A percentile compares a stretch with the other conserved stretches of the same genome.
These are phyloP conservation scores for Urtica urens DNA, from an alignment of 306 rosid species.

Conservation along the genomic window DNA sequence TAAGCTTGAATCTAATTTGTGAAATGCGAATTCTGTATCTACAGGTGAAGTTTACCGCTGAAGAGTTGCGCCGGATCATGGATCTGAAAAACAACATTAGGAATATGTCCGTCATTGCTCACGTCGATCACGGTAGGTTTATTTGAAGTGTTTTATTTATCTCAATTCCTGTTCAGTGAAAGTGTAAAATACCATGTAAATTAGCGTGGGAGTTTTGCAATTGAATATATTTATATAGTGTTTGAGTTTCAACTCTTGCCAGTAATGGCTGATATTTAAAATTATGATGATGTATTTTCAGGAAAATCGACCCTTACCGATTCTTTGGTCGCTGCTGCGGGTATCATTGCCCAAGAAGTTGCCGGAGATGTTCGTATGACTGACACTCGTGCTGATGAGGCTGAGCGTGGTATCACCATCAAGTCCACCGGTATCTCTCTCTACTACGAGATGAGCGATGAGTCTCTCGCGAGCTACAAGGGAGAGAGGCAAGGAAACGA, in stretches of 20 bases:
- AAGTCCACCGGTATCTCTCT: slow-evolving; percentile 93
- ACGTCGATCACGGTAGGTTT: slow-evolving; percentile 68
- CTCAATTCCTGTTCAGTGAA: too few species aligned
- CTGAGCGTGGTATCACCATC: slow-evolving; percentile 91
- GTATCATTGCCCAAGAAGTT: slow-evolving; percentile 80
- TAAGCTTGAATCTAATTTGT: too few species aligned
- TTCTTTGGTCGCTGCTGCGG: slow-evolving; percentile 93
- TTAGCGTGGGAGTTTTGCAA: too few species aligned
- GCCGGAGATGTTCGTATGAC: slow-evolving; percentile 98
- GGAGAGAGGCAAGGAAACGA: slow-evolving; percentile 74
- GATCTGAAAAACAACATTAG: slow-evolving; percentile 78
- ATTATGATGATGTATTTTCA: too few species aligned
- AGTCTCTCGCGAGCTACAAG: slow-evolving; percentile 36
- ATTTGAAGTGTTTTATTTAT: neutral
- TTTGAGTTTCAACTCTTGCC: neutral
- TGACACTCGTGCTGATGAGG: slow-evolving; percentile 86
- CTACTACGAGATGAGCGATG: slow-evolving; percentile 69
- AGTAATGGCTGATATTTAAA: too few species aligned
- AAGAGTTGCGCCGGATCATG: slow-evolving; percentile 81
- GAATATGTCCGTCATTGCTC: slow-evolving; percentile 94
- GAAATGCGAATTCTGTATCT: slow-evolving; percentile 7
- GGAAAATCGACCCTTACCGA: slow-evolving; percentile 62
- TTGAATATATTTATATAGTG: neutral
- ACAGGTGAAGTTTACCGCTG: slow-evolving; percentile 97
- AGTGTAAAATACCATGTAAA: too few species aligned